phyloP scores from a whole-genome alignment of 2,329 filamentous ascomycete species.

The Tolypocladium cylindrosporum region DNA sequence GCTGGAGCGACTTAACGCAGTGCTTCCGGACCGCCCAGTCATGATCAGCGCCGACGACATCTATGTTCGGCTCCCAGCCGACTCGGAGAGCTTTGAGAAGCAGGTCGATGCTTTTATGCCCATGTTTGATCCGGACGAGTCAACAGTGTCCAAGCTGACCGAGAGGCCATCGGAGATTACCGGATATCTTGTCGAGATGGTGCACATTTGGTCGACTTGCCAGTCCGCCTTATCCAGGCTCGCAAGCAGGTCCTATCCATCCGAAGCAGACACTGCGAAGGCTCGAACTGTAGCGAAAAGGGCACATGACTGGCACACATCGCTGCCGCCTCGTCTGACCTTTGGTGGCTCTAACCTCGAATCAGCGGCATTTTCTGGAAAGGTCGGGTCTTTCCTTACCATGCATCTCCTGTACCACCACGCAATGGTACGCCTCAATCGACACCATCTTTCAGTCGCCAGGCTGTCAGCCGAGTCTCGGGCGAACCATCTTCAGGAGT shows the following conservation, averaged over 20 bases:
- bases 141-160: slow-evolving; percentile 9
- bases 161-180: slow-evolving; percentile 36
- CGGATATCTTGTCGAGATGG: slow-evolving; percentile 51
- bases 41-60: slow-evolving; percentile 55
- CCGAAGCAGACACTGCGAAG: slow-evolving; percentile 16
- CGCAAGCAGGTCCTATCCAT: slow-evolving; percentile 16
- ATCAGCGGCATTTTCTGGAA: slow-evolving; percentile 39
- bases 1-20: slow-evolving; percentile 56
- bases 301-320: slow-evolving; percentile 47
- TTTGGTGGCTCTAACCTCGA: slow-evolving; percentile 49
- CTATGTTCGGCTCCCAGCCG: slow-evolving; percentile 55
- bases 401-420: slow-evolving; percentile 60
- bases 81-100: slow-evolving; percentile 50
- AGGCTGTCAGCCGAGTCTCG: slow-evolving; percentile 29
- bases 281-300: slow-evolving; percentile 38
- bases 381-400: slow-evolving; percentile 48
- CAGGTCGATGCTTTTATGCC: slow-evolving; percentile 47
- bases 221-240: slow-evolving; percentile 44
- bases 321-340: slow-evolving; percentile 43
- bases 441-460: slow-evolving; percentile 37
- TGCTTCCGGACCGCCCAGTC: slow-evolving; percentile 41
- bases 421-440: slow-evolving; percentile 53
- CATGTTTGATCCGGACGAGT: slow-evolving; percentile 44
- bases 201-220: slow-evolving; percentile 55
- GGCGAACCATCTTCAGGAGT: slow-evolving; percentile 34